These are phyloP conservation scores for Suillus bovinus DNA, from an alignment of 768 basidiomycete species.

Conservation along the genomic window DNA sequence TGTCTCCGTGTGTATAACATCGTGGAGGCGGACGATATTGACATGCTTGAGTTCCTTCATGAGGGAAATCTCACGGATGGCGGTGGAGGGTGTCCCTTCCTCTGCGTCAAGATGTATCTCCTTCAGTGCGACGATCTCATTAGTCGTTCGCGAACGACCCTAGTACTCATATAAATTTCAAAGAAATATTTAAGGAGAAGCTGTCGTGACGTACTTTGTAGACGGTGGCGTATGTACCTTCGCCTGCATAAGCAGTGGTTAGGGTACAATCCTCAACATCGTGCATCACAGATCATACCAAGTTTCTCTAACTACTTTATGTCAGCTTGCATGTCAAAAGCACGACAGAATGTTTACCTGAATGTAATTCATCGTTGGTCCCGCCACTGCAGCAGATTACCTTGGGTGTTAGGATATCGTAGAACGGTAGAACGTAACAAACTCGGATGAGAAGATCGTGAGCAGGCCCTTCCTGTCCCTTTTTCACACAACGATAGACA, in stretches of 20 bases:
- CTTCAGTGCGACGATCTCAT: conserved; percentile 97
- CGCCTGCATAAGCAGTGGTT: conserved; percentile 45
- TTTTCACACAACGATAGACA: neutral
- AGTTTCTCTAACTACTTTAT: conserved; percentile 81
- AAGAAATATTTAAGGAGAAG: neutral
- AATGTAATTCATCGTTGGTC: conserved; percentile 53
- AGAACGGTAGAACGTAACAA: neutral
- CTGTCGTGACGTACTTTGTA: conserved; percentile 68
- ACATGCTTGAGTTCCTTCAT: conserved; percentile 99
- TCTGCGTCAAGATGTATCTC: conserved; percentile 99
- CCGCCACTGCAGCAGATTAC: conserved; percentile 2
- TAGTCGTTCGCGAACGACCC: conserved; percentile 97
- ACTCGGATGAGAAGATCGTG: neutral
- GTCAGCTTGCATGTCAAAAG: conserved; percentile 5
- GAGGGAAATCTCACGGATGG: conserved; percentile 97
- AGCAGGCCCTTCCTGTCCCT: neutral
- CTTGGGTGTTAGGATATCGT: neutral
- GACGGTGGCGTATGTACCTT: conserved; percentile 96
- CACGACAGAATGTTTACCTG: conserved; percentile 39
- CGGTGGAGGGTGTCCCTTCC: conserved; percentile 98
- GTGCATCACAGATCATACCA: conserved; percentile 38
- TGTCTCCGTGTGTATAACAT: conserved; percentile 98
- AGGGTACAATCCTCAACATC: neutral
- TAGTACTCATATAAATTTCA: conserved; percentile 29
- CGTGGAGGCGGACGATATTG: conserved; percentile 97